Base-by-base conservation (phyloP, 345 rosid species). In the Draba incana region DNA sequence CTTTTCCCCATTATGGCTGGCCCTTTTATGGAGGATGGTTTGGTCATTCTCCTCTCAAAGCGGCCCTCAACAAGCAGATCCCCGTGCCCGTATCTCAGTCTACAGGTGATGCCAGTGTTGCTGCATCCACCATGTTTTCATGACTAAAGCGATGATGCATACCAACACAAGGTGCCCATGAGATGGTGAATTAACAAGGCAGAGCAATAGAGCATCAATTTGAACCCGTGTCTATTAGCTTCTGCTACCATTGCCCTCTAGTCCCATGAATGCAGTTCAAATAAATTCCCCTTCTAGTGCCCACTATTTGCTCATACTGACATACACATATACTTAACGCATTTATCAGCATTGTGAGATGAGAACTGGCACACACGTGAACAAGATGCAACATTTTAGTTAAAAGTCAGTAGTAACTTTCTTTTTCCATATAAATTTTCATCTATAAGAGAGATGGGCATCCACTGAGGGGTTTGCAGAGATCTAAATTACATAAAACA, bases 401-500 rank as follows among this genome's bases (percentile, higher is more conserved):
- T 11, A 28, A 52, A 39, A 59, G 51, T 15, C 62, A 12, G 3
- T 66, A 46, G 44, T 25, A 11, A 27, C 39, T 8, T 5, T 10
- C 20, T 20, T 16, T 42, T 39, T 28, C 11, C 50, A 65, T 57
- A 23, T 65, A 66, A 51, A 28, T 30, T 11, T 65, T 58, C 77
- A 66, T 73, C 57, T 60, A 6, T 44, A 38, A 37, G 27, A 52
- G 66, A 51, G 64, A 50, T 50, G 25, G 64, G 44, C 12, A 57
- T 58, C 25, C 4, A 33, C 55, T 57, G 66, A 64, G 44, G 30
- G 30, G 62, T 66, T 73, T 66, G 52, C 15, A 33, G 48, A 50
- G 33, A 66, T 72, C 62, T 73, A 73, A 51, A 66, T 66, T 74
- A 68, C 64, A 74, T 62, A 67, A 46, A 44, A 54, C 59, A 67